Evolutionary conservation across 768 basidiomycete species (phyloP).

Genomic region (Tulasnella sp.): DNA sequence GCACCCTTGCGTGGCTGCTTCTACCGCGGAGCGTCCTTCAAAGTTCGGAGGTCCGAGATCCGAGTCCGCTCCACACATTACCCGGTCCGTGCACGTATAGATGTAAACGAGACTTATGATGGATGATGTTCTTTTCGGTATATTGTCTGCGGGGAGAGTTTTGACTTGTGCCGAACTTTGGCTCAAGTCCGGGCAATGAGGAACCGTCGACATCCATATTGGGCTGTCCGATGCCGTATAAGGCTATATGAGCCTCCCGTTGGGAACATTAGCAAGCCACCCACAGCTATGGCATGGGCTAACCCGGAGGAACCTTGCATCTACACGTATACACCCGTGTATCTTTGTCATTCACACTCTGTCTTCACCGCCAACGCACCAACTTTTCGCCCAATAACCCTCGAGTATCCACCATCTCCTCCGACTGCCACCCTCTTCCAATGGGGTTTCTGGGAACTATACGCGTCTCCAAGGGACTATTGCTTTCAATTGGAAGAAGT

Average conservation of each 20-base stretch:
- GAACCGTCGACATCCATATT: neutral
- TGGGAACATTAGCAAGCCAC: neutral
- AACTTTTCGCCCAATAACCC: neutral
- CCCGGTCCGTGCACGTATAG: neutral
- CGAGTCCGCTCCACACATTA: neutral
- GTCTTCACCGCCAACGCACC: neutral
- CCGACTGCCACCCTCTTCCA: neutral
- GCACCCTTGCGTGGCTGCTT: neutral
- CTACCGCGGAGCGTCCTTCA: neutral
- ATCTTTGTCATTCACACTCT: neutral
- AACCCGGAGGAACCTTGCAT: neutral
- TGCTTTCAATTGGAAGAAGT: neutral
- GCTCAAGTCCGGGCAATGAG: neutral
- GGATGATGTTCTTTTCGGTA: neutral
- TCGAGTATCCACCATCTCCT: neutral
- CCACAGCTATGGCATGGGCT: neutral
- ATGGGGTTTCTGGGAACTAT: neutral
- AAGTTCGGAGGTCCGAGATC: neutral
- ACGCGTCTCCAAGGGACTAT: neutral
- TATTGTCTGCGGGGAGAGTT: neutral
- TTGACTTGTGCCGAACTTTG: conserved; percentile 2
- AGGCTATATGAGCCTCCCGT: neutral
- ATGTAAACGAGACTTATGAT: neutral
- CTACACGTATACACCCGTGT: conserved; percentile 10
- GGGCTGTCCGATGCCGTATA: neutral